A percentile compares a stretch with the other conserved stretches of the same genome.
These are phyloP conservation scores for Anthoceros angustus DNA, from an alignment of 225 moss, liverwort and hornwort genomes.

Conservation along the genomic window DNA sequence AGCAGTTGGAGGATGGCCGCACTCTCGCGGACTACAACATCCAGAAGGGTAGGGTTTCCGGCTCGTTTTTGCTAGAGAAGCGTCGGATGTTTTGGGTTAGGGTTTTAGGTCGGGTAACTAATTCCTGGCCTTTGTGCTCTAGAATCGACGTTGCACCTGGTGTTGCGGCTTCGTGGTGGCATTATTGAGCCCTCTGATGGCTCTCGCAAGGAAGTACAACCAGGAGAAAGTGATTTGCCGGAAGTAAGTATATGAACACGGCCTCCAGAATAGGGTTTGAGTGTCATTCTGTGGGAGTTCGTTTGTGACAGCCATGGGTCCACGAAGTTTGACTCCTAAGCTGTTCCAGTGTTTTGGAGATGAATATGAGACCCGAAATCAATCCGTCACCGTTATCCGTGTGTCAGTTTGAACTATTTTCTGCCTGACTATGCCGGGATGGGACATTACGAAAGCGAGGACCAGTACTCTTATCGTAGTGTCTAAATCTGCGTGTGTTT, in stretches of 20 bases:
- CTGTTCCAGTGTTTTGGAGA: slow-evolving; percentile 13
- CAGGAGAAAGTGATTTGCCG: slow-evolving; percentile 97
- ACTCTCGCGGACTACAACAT: slow-evolving; percentile 54
- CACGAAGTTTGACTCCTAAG: slow-evolving; percentile 25
- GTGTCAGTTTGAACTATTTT: not conserved
- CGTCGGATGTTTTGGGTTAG: not conserved
- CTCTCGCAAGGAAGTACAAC: slow-evolving; percentile 76
- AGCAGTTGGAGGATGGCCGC: slow-evolving; percentile 66
- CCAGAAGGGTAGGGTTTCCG: slow-evolving; percentile 27
- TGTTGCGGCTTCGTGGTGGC: slow-evolving; percentile 67
- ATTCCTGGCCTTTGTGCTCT: not conserved
- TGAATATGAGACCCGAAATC: slow-evolving; percentile 18
- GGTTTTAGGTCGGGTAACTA: not conserved
- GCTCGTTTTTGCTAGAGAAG: not conserved
- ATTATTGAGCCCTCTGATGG: slow-evolving; percentile 91
- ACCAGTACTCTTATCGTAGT: too few relatives aligned
- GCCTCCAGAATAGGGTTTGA: not conserved
- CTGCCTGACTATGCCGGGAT: not conserved
- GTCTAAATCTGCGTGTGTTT: too few relatives aligned
- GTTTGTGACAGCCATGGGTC: not conserved
- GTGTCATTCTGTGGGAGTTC: not conserved
- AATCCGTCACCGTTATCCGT: not conserved
- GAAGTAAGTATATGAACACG: slow-evolving; percentile 36
- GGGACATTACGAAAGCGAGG: not conserved
- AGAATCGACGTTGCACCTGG: slow-evolving; percentile 69